phyloP scores from a whole-genome alignment of 202 grass and related monocot species.

The Hordeum pubiflorum region DNA sequence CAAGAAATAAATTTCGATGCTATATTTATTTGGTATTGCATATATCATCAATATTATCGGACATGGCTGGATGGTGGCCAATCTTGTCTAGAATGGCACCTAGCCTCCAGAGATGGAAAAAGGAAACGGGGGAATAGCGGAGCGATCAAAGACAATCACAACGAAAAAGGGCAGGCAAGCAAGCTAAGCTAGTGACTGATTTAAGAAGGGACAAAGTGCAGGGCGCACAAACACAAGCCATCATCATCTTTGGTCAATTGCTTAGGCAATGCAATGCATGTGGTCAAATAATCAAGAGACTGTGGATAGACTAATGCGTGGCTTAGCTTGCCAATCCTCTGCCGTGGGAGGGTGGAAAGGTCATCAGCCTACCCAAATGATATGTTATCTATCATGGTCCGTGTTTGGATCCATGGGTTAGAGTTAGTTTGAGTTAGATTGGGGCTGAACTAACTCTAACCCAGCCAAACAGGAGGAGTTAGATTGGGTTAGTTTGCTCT shows the following conservation, averaged over 20 bases:
- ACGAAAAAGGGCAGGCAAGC: background rate
- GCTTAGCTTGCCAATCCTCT: constrained; percentile 4
- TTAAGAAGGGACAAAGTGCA: constrained; percentile 27
- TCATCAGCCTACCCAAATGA: constrained; percentile 17
- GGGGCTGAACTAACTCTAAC: too few species aligned
- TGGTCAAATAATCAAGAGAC: constrained; percentile 33
- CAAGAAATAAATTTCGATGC: too few species aligned
- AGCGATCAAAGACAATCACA: constrained; percentile 2
- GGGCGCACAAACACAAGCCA: constrained; percentile 1
- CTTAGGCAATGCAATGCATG: constrained; percentile 35
- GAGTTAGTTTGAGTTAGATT: too few species aligned
- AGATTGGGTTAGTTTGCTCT: too few species aligned
- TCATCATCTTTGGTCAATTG: constrained; percentile 28
- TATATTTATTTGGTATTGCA: too few species aligned
- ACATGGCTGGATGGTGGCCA: background rate
- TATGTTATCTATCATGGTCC: constrained; percentile 21
- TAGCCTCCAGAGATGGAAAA: background rate
- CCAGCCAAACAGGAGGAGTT: too few species aligned
- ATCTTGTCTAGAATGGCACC: background rate
- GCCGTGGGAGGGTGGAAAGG: constrained; percentile 5
- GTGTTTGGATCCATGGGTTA: too few species aligned
- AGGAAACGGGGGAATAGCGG: background rate
- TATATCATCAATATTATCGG: background rate
- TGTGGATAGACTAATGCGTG: constrained; percentile 14
- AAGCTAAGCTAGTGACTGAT: background rate